Conservation (phyloP, 768 basidiomycete genomes). For the Pleurotus pulmonarius region DNA sequence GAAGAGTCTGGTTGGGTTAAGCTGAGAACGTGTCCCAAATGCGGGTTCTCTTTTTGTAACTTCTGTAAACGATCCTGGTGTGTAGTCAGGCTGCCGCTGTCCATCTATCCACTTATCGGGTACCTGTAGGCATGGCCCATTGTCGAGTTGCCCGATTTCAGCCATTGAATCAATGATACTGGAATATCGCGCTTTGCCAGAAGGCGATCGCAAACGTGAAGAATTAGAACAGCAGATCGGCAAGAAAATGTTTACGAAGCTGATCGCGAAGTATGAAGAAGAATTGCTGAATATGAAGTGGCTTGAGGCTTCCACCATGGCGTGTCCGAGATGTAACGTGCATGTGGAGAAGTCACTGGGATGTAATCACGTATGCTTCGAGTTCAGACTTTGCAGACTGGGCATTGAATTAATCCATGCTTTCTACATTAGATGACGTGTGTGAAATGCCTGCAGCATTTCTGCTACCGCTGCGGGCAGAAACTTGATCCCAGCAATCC, state of each 20-base stretch:
- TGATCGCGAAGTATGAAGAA: constrained; percentile 65
- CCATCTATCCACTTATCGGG: neutral
- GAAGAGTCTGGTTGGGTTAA: constrained; percentile 69
- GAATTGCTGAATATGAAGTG: constrained; percentile 73
- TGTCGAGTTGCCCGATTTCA: constrained; percentile 65
- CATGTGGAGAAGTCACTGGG: constrained; percentile 74
- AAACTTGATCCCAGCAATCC: constrained; percentile 48
- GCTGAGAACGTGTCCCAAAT: constrained; percentile 67
- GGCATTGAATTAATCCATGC: constrained; percentile 10
- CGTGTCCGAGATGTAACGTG: constrained; percentile 70
- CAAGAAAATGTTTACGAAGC: constrained; percentile 48
- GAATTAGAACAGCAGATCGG: constrained; percentile 66
- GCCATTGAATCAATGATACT: constrained; percentile 60
- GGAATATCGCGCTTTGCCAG: constrained; percentile 60
- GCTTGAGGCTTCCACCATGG: constrained; percentile 64
- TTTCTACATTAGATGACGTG: constrained; percentile 63
- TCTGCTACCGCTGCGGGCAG: constrained; percentile 76
- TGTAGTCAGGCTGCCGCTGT: constrained; percentile 11
- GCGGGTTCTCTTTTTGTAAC: constrained; percentile 78
- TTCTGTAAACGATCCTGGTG: constrained; percentile 83
- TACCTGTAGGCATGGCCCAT: constrained; percentile 74
- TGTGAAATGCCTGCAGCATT: constrained; percentile 69
- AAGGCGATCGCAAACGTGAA: constrained; percentile 44
- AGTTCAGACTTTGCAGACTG: too few species aligned
- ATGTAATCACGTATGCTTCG: constrained; percentile 75